These are phyloP conservation scores for Hemileccinum impolitum DNA, from an alignment of 768 basidiomycete genomes.

Conservation along the genomic window DNA sequence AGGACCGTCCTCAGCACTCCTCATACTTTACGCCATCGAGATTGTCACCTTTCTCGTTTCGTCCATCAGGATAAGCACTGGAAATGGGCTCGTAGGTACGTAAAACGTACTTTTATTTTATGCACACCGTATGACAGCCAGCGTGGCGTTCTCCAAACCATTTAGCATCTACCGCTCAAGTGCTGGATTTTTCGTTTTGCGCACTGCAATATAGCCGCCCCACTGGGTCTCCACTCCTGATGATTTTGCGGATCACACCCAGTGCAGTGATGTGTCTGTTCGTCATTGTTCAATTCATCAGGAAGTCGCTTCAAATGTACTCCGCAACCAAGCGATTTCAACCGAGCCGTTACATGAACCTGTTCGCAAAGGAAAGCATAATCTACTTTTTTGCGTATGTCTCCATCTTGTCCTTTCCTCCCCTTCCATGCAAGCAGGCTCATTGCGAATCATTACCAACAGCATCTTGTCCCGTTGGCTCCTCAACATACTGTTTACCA, in stretches of 20 bases:
- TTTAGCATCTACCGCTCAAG: neutral
- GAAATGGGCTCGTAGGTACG: neutral
- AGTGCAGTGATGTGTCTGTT: neutral
- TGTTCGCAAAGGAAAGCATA: neutral
- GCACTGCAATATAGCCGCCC: neutral
- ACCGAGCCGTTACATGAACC: neutral
- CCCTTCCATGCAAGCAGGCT: neutral
- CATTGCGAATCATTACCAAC: neutral
- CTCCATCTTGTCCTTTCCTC: neutral
- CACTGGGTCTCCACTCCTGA: neutral
- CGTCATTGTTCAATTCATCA: neutral
- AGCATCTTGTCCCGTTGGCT: too few relatives aligned
- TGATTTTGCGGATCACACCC: too few relatives aligned
- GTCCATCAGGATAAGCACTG: neutral
- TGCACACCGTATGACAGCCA: neutral
- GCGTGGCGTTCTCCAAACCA: neutral
- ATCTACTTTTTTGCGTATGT: constrained; percentile 2
- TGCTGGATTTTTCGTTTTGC: neutral
- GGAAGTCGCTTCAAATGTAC: neutral
- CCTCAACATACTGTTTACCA: neutral
- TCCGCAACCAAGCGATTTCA: neutral
- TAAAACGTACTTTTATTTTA: neutral
- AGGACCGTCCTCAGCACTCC: neutral
- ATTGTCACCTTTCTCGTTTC: neutral
- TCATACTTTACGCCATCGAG: neutral